These are phyloP conservation scores for Zymoseptoria pseudotritici DNA, from an alignment of 2,329 filamentous ascomycete species.

Conservation along the genomic window DNA sequence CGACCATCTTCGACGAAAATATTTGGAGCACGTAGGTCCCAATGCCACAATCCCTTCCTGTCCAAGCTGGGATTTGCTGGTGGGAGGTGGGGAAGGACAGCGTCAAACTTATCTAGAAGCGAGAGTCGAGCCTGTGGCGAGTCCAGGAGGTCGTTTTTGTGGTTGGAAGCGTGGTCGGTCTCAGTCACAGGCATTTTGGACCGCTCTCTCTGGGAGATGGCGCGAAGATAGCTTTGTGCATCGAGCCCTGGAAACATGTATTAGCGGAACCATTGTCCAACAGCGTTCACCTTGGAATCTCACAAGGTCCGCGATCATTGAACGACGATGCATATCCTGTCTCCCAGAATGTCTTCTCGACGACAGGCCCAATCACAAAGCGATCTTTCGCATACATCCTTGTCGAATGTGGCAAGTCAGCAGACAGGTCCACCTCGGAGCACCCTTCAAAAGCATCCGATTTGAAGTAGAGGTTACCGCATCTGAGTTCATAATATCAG, in stretches of 20 bases:
- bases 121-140: constrained; percentile 5
- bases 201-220: constrained; percentile 4
- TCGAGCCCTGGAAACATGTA: constrained; percentile 1
- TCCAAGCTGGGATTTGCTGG: constrained; percentile 14
- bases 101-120: constrained; percentile 6
- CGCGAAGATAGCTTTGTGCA: constrained; percentile 4
- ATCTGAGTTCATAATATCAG: constrained; percentile 18
- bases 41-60: constrained; percentile 34
- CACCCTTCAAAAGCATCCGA: constrained; percentile 28
- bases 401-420: constrained; percentile 11
- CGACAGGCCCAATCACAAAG: constrained; percentile 35
- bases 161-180: constrained; percentile 24
- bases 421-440: constrained; percentile 20
- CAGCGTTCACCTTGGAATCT: background rate
- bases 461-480: constrained; percentile 34
- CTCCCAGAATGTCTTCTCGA: constrained; percentile 31
- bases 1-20: constrained; percentile 32
- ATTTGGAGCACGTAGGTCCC: constrained; percentile 33
- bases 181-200: constrained; percentile 1
- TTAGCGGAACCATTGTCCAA: background rate
- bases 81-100: constrained; percentile 1
- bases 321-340: constrained; percentile 20
- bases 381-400: constrained; percentile 27
- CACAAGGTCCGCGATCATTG: constrained; percentile 32
- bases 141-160: background rate